Evolutionary conservation across 108 stramenopile genomes (phyloP).

Genomic region (Skeletonema tropicum): DNA sequence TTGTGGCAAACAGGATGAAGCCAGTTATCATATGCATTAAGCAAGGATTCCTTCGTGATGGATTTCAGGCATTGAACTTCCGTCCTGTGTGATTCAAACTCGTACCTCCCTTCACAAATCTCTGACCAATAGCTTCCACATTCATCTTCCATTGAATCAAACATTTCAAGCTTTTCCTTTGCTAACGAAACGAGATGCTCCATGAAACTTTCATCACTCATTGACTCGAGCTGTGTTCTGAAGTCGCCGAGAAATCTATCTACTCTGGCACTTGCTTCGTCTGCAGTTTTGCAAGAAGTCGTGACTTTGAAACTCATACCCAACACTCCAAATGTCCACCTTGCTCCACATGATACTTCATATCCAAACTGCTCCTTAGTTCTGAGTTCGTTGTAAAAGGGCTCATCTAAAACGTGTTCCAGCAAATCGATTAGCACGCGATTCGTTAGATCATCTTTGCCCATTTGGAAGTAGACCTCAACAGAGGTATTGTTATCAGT

Average conservation of each 20-base stretch:
- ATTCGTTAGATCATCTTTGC: slow-evolving; percentile 59
- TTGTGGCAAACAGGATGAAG: slow-evolving; percentile 52
- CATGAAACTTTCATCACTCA: slow-evolving; percentile 63
- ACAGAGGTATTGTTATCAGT: slow-evolving; percentile 78
- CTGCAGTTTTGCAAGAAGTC: slow-evolving; percentile 64
- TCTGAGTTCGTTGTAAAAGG: slow-evolving; percentile 74
- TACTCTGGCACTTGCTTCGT: slow-evolving; percentile 60
- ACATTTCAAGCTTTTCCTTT: slow-evolving; percentile 80
- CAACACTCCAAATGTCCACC: slow-evolving; percentile 64
- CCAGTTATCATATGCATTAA: slow-evolving; percentile 78
- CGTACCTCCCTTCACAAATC: slow-evolving; percentile 70
- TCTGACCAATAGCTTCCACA: slow-evolving; percentile 60
- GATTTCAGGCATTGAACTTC: slow-evolving; percentile 66
- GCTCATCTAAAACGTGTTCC: slow-evolving; percentile 78
- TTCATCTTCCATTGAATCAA: slow-evolving; percentile 80
- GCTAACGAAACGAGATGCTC: slow-evolving; percentile 75
- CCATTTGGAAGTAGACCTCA: slow-evolving; percentile 85
- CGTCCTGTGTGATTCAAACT: slow-evolving; percentile 66
- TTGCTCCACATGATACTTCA: slow-evolving; percentile 42
- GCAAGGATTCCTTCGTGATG: slow-evolving; percentile 62
- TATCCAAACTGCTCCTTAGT: slow-evolving; percentile 62
- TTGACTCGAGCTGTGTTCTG: slow-evolving; percentile 52
- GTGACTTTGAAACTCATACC: slow-evolving; percentile 79
- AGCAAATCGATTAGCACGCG: slow-evolving; percentile 76
- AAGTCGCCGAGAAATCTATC: slow-evolving; percentile 73